Percentiles rank a stretch among this genome's conserved stretches.
phyloP scores from a whole-genome alignment of 176 grass and related monocot genomes.

The Cymbopogon citratus region DNA sequence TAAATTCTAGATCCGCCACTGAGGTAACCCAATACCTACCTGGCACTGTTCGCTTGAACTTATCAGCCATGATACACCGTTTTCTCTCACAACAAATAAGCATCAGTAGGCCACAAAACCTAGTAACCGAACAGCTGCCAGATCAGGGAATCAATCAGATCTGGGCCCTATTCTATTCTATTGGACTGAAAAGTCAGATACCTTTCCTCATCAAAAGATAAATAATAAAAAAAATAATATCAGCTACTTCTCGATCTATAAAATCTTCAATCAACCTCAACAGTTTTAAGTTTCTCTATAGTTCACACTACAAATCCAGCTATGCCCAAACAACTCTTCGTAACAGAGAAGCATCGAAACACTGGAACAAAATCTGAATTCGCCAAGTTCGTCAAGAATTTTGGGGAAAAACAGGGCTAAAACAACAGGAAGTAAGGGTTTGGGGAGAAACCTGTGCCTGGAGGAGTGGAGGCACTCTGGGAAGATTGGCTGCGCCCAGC shows the following conservation, averaged over 20 bases:
- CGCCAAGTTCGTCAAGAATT: neutral
- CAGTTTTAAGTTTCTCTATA: neutral
- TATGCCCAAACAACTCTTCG: neutral
- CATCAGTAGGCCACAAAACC: too few species aligned
- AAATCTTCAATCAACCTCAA: neutral
- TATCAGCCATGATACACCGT: too few species aligned
- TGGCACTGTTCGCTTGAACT: too few species aligned
- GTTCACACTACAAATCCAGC: neutral
- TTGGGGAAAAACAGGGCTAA: neutral
- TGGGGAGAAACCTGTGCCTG: neutral
- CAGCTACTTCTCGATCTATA: neutral
- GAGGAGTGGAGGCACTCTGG: neutral
- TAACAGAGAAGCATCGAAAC: neutral
- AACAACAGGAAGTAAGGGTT: neutral
- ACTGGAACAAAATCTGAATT: neutral
- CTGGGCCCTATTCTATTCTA: neutral
- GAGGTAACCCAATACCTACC: too few species aligned
- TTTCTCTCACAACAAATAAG: too few species aligned
- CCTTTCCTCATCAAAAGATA: neutral
- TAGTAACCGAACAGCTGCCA: neutral
- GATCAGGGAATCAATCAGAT: neutral
- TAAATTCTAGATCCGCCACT: too few species aligned
- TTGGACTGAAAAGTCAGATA: neutral
- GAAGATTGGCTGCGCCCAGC: neutral
- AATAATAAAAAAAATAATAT: neutral